Percentiles rank a stretch among this genome's conserved stretches.
Conservation (phyloP, 1,284 basidiomycete species). For the Tremellales sp. region DNA sequence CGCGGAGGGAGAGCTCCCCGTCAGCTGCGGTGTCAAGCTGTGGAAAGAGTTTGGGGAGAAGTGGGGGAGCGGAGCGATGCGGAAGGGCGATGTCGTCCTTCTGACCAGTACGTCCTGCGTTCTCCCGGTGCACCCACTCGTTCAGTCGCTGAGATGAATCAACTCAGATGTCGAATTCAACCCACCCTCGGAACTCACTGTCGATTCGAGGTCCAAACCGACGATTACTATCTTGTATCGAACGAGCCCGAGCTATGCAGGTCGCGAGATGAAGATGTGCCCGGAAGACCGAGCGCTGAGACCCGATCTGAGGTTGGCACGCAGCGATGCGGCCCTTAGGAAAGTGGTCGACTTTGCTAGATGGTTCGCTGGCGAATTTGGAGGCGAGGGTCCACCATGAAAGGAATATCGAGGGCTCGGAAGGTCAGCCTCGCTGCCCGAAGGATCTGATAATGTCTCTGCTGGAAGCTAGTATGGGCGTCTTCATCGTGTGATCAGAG, state of each 20-base stretch:
- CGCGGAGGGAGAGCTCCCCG: constrained; percentile 1
- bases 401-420: too few relatives aligned
- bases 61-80: constrained; percentile 26
- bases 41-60: constrained; percentile 36
- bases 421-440: too few relatives aligned
- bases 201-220: constrained; percentile 15
- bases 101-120: constrained; percentile 31
- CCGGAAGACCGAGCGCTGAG: constrained; percentile 28
- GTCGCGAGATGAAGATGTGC: constrained; percentile 9
- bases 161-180: constrained; percentile 32
- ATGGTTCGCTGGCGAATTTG: constrained; percentile 42
- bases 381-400: constrained; percentile 24
- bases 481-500: too few relatives aligned
- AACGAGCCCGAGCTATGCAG: constrained; percentile 29
- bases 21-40: constrained; percentile 31
- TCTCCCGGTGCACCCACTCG: not conserved
- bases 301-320: constrained; percentile 36
- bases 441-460: too few relatives aligned
- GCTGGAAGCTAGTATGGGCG: too few relatives aligned
- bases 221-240: constrained; percentile 32
- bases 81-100: constrained; percentile 39
- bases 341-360: constrained; percentile 30
- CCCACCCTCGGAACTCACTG: constrained; percentile 21
- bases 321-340: constrained; percentile 36
- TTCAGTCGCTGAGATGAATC: not conserved